These are phyloP conservation scores for Coriaria nepalensis DNA, from an alignment of 306 rosid genomes.

Conservation along the genomic window DNA sequence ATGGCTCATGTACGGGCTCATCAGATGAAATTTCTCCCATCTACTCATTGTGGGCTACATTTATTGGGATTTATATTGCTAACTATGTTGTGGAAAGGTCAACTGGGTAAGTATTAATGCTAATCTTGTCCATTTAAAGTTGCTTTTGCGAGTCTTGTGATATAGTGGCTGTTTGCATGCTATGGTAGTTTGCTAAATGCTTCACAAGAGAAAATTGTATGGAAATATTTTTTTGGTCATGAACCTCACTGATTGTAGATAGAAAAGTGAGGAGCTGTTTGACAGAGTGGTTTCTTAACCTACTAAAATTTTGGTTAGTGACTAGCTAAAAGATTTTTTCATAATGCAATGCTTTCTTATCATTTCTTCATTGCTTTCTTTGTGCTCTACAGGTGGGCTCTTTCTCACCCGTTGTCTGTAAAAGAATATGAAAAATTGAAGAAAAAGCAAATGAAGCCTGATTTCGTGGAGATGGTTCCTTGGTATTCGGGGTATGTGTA, in stretches of 20 bases:
- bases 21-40: conserved; percentile 90
- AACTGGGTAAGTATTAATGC: conserved; percentile 61
- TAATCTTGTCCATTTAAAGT: neutral
- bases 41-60: conserved; percentile 95
- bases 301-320: too few species aligned
- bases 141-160: neutral
- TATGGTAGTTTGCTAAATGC: too few species aligned
- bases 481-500: conserved; percentile 88
- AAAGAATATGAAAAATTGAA: conserved; percentile 69
- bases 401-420: conserved; percentile 71
- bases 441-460: conserved; percentile 89
- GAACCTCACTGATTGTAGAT: neutral
- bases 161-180: neutral
- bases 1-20: conserved; percentile 71
- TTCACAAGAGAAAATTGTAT: too few species aligned
- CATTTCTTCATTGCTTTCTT: conserved; percentile 10
- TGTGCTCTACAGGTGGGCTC: conserved; percentile 78
- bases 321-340: conserved; percentile 4
- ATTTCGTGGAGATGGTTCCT: conserved; percentile 95
- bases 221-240: too few species aligned
- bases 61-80: conserved; percentile 93
- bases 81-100: conserved; percentile 94
- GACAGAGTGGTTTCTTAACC: too few species aligned
- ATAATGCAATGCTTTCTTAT: conserved; percentile 3
- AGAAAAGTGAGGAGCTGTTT: neutral